Conservation (phyloP, 2,329 filamentous ascomycete species). For the Tolypocladium ophioglossoides region DNA sequence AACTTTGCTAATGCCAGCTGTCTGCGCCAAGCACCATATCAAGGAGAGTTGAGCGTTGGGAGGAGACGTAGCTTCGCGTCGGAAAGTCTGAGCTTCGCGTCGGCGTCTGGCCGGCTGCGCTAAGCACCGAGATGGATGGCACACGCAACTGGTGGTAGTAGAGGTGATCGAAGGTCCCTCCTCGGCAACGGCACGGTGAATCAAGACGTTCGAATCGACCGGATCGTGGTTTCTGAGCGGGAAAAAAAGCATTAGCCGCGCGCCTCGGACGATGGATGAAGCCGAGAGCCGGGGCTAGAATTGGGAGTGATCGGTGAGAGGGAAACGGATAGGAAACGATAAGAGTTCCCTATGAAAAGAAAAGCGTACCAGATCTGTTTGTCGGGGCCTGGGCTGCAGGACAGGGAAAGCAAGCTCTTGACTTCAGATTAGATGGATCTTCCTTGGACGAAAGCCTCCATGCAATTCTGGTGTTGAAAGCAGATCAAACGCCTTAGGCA, state of each 20-base stretch:
- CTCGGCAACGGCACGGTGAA: not conserved
- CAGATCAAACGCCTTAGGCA: not conserved
- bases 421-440: not conserved
- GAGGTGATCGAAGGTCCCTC: not conserved
- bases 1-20: not conserved
- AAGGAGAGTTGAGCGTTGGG: not conserved
- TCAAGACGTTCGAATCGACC: not conserved
- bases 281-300: not conserved
- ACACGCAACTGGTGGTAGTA: not conserved
- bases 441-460: not conserved
- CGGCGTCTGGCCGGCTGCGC: not conserved
- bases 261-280: not conserved
- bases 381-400: too few species aligned
- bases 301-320: too few species aligned
- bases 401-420: too few species aligned
- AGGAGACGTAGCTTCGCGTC: not conserved
- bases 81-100: not conserved
- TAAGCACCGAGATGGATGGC: too few species aligned
- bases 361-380: too few species aligned
- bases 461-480: not conserved
- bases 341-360: not conserved
- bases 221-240: not conserved
- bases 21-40: conserved; percentile 8
- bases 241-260: not conserved
- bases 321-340: not conserved